Evolutionary conservation across 2,329 filamentous ascomycete genomes (phyloP).

Genomic region (Nemania sp.): DNA sequence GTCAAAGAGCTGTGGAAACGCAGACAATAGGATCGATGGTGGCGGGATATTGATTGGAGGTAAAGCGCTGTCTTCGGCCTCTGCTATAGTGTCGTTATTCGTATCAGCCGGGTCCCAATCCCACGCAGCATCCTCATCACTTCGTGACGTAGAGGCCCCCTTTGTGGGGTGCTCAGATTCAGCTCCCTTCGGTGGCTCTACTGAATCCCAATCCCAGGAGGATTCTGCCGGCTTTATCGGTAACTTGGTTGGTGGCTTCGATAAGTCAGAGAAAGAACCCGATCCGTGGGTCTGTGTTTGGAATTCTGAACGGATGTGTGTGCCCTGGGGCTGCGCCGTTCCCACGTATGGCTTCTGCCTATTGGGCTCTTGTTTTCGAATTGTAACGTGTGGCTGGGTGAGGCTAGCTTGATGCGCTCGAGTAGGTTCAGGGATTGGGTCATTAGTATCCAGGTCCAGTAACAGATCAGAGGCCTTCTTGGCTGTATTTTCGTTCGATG

Average conservation of each 20-base stretch:
- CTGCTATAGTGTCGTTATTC: slow-evolving; percentile 31
- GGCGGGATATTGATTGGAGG: slow-evolving; percentile 89
- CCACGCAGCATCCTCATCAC: slow-evolving; percentile 45
- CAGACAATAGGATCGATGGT: slow-evolving; percentile 77
- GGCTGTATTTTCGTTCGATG: slow-evolving; percentile 35
- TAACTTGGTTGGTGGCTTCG: slow-evolving; percentile 34
- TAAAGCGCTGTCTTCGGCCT: slow-evolving; percentile 43
- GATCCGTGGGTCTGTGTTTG: slow-evolving; percentile 49
- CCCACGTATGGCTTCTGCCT: slow-evolving; percentile 45
- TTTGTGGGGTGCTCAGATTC: not conserved
- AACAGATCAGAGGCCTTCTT: slow-evolving; percentile 42
- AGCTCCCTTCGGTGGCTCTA: slow-evolving; percentile 26
- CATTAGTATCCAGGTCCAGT: slow-evolving; percentile 41
- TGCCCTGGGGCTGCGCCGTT: slow-evolving; percentile 53
- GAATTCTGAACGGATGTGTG: slow-evolving; percentile 24
- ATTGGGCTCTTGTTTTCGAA: slow-evolving; percentile 39
- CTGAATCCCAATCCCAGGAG: slow-evolving; percentile 39
- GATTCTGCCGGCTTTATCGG: slow-evolving; percentile 28
- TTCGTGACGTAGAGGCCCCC: slow-evolving; percentile 7
- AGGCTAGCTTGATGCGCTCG: slow-evolving; percentile 57
- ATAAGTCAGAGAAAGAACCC: slow-evolving; percentile 56
- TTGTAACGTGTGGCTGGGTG: slow-evolving; percentile 52
- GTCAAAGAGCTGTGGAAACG: slow-evolving; percentile 74
- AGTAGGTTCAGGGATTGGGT: slow-evolving; percentile 46
- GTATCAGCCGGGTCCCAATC: slow-evolving; percentile 54